Conservation (phyloP, 1,284 basidiomycete genomes). For the Paramarasmius palmivorus region DNA sequence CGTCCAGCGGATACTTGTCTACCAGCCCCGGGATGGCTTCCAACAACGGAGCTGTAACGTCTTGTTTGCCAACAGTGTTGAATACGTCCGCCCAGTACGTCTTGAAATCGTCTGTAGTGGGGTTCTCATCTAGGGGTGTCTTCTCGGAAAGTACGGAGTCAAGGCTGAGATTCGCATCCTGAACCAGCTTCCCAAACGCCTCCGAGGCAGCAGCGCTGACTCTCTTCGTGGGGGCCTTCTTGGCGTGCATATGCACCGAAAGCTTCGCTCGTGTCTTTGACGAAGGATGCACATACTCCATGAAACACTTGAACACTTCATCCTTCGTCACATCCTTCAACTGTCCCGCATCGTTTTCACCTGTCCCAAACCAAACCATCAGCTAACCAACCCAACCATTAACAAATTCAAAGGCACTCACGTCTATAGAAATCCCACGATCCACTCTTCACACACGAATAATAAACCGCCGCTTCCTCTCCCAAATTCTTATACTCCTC, state of each 20-base stretch:
- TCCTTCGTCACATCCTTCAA: conserved; percentile 70
- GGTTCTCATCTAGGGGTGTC: conserved; percentile 44
- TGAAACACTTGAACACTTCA: conserved; percentile 80
- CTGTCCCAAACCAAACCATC: conserved; percentile 46
- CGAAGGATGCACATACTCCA: conserved; percentile 68
- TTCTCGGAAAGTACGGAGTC: conserved; percentile 61
- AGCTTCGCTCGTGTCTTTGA: conserved; percentile 75
- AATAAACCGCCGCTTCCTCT: conserved; percentile 79
- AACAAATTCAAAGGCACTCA: conserved; percentile 21
- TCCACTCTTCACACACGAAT: conserved; percentile 71
- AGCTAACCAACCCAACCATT: conserved; percentile 9
- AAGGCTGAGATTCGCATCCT: conserved; percentile 48
- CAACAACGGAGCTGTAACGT: conserved; percentile 41
- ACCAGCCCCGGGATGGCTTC: conserved; percentile 53
- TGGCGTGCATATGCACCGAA: conserved; percentile 79
- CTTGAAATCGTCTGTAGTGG: conserved; percentile 43
- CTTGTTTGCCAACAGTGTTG: conserved; percentile 21
- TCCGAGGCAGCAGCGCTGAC: conserved; percentile 69
- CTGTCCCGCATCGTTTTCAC: conserved; percentile 59
- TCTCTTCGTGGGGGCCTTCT: conserved; percentile 57
- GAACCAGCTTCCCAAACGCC: conserved; percentile 61
- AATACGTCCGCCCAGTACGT: conserved; percentile 41
- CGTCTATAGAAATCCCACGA: conserved; percentile 74
- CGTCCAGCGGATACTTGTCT: conserved; percentile 50
- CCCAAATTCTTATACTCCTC: conserved; percentile 61